Conservation (phyloP, 1,139 yeast genomes). For the Pichia sp. region DNA sequence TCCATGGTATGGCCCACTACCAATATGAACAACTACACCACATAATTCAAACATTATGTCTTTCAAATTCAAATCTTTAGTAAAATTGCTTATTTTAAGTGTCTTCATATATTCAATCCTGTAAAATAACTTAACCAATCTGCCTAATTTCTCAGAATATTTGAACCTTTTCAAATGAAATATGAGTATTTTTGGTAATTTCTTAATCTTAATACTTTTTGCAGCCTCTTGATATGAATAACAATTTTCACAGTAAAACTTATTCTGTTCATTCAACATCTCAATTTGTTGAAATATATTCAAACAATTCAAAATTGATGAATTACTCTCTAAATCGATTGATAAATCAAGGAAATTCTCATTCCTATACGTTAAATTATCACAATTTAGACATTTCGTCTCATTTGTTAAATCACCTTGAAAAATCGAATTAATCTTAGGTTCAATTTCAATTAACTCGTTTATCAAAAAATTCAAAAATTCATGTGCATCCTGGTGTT, state of each 20-base stretch:
- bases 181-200: conserved; percentile 71
- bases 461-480: conserved; percentile 82
- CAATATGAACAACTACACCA: conserved; percentile 87
- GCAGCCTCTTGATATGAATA: conserved; percentile 92
- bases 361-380: conserved; percentile 74
- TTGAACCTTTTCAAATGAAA: conserved; percentile 87
- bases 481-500: conserved; percentile 99
- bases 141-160: conserved; percentile 74
- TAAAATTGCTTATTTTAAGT: conserved; percentile 69
- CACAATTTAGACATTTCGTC: conserved; percentile 87
- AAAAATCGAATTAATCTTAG: conserved; percentile 59
- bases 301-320: conserved; percentile 69
- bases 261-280: conserved; percentile 77
- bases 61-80: conserved; percentile 39
- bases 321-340: conserved; percentile 71
- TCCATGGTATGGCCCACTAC: conserved; percentile 97
- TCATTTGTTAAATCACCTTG: conserved; percentile 84
- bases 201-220: conserved; percentile 76
- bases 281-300: conserved; percentile 81
- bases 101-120: conserved; percentile 74
- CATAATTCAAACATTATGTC: conserved; percentile 71
- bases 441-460: conserved; percentile 56
- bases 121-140: conserved; percentile 82
- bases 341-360: conserved; percentile 85
- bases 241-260: conserved; percentile 88